Evolutionary conservation across 371 early-diverging fungal genomes (phyloP), one percentile per base, ranked within the genome.

Genomic region (Saksenaea vasiformis): DNA sequence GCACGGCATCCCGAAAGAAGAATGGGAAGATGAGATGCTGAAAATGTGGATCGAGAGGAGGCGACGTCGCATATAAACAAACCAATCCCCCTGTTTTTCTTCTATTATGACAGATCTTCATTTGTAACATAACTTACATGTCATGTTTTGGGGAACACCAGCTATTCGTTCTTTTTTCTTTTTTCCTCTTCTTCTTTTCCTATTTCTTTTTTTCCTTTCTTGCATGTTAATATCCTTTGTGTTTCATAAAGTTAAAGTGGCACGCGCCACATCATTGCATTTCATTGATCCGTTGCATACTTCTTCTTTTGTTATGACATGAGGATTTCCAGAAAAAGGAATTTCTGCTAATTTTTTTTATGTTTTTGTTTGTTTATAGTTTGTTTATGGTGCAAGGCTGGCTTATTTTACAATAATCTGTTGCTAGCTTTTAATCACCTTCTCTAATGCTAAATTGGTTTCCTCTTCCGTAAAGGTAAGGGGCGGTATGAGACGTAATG

Each of bases 11-110:
- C 54, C 62, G 0, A 78, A 75, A 43, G 83, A 83, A 68, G 77
- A 76, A 63, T 83, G 83, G 80, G 83, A 83, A 65, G 83, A 83
- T 59, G 83, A 83, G 51, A 69, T 79, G 64, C 44, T 75, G 2
- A 53, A 56, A 38, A 74, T 76, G 47, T 74, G 79, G 70, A 66
- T 63, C 24, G 62, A 64, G 31, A 69, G 68, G 43, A 60, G 69
- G 44, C 56, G 74, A 47, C 51, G 51, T 47, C 51, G 51, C 51
- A 47, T 47, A 47, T 47, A 47, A 22, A 47, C 51, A 22, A 47
- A n/a, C 5, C 17, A 10, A 47, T 19, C 51, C 26, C 51, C 51
- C 22, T 44, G n/a, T 31, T 31, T 31, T 31, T 31, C 31, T 31
- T 31, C 7, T 31, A 31, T 22, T 19, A 39, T 39, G 39, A n/a